Conservation (phyloP, 768 basidiomycete species). For the Gautieria morchelliformis region DNA sequence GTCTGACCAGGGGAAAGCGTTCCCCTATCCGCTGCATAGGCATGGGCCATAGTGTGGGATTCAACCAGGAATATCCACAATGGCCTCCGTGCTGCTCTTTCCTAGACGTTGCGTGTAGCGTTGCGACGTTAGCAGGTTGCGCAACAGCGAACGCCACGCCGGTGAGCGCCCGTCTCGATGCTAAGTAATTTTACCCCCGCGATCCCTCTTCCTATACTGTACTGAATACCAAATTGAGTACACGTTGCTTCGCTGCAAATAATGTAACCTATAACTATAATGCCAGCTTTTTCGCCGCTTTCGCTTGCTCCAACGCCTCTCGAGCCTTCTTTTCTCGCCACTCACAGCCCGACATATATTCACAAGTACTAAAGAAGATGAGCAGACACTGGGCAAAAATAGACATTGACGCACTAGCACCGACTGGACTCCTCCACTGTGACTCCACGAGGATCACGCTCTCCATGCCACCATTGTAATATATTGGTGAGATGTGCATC, state of each 20-base stretch:
- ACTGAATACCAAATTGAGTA: too few species aligned
- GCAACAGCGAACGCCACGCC: neutral
- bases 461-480: conserved; percentile 69
- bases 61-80: neutral
- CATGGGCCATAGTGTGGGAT: conserved; percentile 1
- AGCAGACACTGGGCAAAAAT: neutral
- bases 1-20: conserved; percentile 56
- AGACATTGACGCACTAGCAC: conserved; percentile 46
- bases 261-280: neutral
- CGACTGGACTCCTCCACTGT: conserved; percentile 44
- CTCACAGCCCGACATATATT: conserved; percentile 69
- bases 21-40: neutral
- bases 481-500: conserved; percentile 43
- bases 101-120: neutral
- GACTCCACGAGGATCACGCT: conserved; percentile 63
- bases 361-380: conserved; percentile 43
- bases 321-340: conserved; percentile 52
- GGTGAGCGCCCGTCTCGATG: neutral
- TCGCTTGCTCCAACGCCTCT: conserved; percentile 25
- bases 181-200: neutral
- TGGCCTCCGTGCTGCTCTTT: neutral
- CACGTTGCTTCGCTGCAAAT: neutral
- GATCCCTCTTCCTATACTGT: neutral
- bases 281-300: neutral
- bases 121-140: neutral